These are phyloP conservation scores for Suillus subalutaceus DNA, from an alignment of 768 basidiomycete genomes.

Conservation along the genomic window DNA sequence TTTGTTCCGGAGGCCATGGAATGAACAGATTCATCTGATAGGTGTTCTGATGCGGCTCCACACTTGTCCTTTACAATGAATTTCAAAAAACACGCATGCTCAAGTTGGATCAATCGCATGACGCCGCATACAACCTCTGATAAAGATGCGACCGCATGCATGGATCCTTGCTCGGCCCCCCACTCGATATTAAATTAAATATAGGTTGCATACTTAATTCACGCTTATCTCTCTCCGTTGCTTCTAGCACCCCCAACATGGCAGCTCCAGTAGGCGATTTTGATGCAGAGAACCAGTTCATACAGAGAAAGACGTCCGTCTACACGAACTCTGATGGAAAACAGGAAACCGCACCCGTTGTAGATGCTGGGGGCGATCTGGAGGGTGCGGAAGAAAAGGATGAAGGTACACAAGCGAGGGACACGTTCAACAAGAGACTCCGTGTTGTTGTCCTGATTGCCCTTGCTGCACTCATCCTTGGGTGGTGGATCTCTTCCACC, in stretches of 20 bases:
- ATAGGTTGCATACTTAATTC: neutral
- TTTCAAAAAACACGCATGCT: neutral
- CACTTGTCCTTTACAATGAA: neutral
- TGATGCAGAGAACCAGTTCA: slow-evolving; percentile 8
- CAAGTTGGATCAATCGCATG: neutral
- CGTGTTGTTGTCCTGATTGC: slow-evolving; percentile 52
- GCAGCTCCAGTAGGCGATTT: slow-evolving; percentile 9
- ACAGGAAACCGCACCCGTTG: slow-evolving; percentile 16
- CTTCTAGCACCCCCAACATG: slow-evolving; percentile 20
- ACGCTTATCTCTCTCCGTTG: neutral
- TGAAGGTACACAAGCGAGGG: slow-evolving; percentile 12
- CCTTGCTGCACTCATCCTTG: slow-evolving; percentile 66
- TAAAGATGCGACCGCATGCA: slow-evolving; percentile 2
- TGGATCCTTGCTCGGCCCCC: neutral
- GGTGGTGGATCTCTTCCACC: slow-evolving; percentile 85
- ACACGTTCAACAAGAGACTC: slow-evolving; percentile 23
- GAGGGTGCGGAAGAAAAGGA: slow-evolving; percentile 13
- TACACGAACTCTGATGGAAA: slow-evolving; percentile 18
- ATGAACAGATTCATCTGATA: too few species aligned
- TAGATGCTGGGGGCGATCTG: slow-evolving; percentile 22
- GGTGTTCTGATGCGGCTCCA: neutral
- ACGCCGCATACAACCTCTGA: neutral
- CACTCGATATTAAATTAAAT: slow-evolving; percentile 1
- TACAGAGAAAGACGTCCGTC: slow-evolving; percentile 25
- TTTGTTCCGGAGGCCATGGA: neutral